Percentiles rank a stretch among this genome's conserved stretches.
Evolutionary conservation across 1,284 basidiomycete genomes (phyloP).

Genomic region (Heterobasidion occidentale): DNA sequence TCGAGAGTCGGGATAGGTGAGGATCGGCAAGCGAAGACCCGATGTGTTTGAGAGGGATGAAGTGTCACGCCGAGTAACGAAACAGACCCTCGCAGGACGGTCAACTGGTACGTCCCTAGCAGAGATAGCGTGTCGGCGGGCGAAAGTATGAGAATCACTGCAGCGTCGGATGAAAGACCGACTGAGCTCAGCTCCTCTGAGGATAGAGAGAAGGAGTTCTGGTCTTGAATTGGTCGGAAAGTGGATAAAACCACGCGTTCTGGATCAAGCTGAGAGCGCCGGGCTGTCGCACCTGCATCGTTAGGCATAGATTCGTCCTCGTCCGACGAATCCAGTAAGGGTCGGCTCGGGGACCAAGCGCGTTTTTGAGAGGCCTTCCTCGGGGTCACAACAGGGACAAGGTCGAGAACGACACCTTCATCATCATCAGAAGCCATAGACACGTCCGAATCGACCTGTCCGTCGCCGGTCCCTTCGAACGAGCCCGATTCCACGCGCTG

Average conservation of each 20-base stretch:
- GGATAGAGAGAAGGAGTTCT: not conserved
- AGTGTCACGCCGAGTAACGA: constrained; percentile 43
- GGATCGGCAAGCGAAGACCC: constrained; percentile 58
- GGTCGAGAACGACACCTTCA: not conserved
- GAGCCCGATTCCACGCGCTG: not conserved
- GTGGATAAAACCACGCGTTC: constrained; percentile 4
- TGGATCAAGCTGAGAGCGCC: too few species aligned
- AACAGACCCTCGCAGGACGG: constrained; percentile 48
- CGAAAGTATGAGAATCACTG: constrained; percentile 33
- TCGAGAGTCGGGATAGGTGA: constrained; percentile 55
- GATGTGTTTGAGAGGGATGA: constrained; percentile 31
- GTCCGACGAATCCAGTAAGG: constrained; percentile 17
- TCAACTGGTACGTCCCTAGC: constrained; percentile 47
- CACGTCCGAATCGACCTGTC: constrained; percentile 21
- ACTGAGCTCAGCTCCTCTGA: constrained; percentile 14
- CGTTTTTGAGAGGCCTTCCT: not conserved
- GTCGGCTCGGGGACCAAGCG: constrained; percentile 16
- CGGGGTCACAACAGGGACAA: not conserved
- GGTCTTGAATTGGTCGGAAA: constrained; percentile 22
- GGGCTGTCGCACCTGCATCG: too few species aligned
- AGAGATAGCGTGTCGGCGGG: constrained; percentile 45
- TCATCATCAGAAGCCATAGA: constrained; percentile 10
- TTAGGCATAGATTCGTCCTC: constrained; percentile 10
- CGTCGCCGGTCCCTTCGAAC: constrained; percentile 19
- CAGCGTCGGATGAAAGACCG: constrained; percentile 10